These are phyloP conservation scores for Lasiodiplodia gonubiensis DNA, from an alignment of 2,329 filamentous ascomycete genomes.

Conservation along the genomic window DNA sequence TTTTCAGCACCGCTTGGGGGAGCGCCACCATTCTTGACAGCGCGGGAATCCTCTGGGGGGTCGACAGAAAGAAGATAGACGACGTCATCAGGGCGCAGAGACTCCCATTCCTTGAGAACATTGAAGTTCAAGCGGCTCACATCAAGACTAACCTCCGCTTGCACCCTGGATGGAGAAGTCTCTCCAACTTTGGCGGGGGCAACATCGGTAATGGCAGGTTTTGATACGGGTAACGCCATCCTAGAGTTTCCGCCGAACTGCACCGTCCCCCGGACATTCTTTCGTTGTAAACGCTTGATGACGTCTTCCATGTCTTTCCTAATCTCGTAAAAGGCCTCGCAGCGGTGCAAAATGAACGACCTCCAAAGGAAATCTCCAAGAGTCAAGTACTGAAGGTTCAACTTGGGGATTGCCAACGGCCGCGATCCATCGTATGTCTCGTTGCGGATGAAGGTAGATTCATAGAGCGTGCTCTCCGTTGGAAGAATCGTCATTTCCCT, in stretches of 20 bases:
- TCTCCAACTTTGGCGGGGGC: slow-evolving; percentile 83
- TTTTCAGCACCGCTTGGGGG: slow-evolving; percentile 60
- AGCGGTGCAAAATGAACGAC: slow-evolving; percentile 84
- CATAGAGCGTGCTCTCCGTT: slow-evolving; percentile 82
- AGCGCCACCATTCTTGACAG: slow-evolving; percentile 60
- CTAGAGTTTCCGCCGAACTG: slow-evolving; percentile 84
- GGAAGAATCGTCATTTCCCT: slow-evolving; percentile 77
- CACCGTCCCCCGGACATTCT: slow-evolving; percentile 49
- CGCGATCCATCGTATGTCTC: slow-evolving; percentile 86
- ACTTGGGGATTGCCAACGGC: slow-evolving; percentile 87
- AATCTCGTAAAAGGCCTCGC: slow-evolving; percentile 92
- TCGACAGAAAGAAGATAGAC: slow-evolving; percentile 85
- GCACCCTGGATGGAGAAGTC: slow-evolving; percentile 79
- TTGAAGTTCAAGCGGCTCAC: slow-evolving; percentile 78
- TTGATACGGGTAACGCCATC: slow-evolving; percentile 88
- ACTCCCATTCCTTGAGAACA: slow-evolving; percentile 87
- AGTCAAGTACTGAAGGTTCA: slow-evolving; percentile 94
- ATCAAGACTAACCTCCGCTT: slow-evolving; percentile 85
- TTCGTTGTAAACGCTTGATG: slow-evolving; percentile 77
- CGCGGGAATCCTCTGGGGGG: slow-evolving; percentile 57
- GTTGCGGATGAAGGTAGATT: slow-evolving; percentile 76
- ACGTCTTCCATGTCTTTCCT: slow-evolving; percentile 87
- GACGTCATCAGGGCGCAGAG: slow-evolving; percentile 82
- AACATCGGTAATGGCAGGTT: slow-evolving; percentile 85
- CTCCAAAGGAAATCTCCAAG: slow-evolving; percentile 97